Base-by-base conservation (phyloP, 2,329 filamentous ascomycete species). In the Pseudogymnoascus verrucosus region DNA sequence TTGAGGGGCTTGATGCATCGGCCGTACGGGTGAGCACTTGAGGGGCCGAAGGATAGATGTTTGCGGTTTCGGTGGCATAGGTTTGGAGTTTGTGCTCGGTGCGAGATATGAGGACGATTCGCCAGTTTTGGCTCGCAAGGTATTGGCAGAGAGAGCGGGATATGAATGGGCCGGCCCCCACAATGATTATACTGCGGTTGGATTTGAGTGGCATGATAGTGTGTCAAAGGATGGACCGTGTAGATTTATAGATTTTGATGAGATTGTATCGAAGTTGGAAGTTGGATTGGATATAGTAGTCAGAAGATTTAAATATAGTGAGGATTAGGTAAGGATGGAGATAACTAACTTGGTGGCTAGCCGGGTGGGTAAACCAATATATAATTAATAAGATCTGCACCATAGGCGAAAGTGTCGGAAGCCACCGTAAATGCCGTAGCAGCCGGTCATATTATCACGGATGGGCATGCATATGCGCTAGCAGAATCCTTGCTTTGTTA, bases 91-190 rank as follows among this genome's bases (percentile, higher is more conserved):
- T 99, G 40, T 90, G 90, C 69, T 89, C 84, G 14, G 96, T 98
- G 71, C 96, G 93, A 51, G 95, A 98, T 65, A 99, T 88, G 69
- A 99, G 90, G 66, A 99, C 80, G 70, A 98, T 51, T 14, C n/a
- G 23, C 44, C 44, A 51, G 14, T 51, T 51, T 28, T 51, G 44
- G 7, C 44, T 51, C 28, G 44, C 44, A 4, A 51, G 44, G 10
- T 51, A 51, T 6, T 51, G 44, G 7, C 3, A 16, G 23, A 51
- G 44, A 31, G 44, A 28, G 3, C 23, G 44, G 23, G 44, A 51
- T 10, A 51, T 51, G 6, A 51, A 51, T 1, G 44, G 44, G 0
- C 44, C 44, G 7, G 44, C 44, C n/a, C 44, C 44, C 44, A 51
- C 44, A 14, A 51, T 51, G 3, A 51, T 51, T 16, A 51, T 51